Evolutionary conservation across 108 stramenopile genomes (phyloP), one percentile per base, ranked within the genome.

Genomic region (Aurantiochytrium sp.): DNA sequence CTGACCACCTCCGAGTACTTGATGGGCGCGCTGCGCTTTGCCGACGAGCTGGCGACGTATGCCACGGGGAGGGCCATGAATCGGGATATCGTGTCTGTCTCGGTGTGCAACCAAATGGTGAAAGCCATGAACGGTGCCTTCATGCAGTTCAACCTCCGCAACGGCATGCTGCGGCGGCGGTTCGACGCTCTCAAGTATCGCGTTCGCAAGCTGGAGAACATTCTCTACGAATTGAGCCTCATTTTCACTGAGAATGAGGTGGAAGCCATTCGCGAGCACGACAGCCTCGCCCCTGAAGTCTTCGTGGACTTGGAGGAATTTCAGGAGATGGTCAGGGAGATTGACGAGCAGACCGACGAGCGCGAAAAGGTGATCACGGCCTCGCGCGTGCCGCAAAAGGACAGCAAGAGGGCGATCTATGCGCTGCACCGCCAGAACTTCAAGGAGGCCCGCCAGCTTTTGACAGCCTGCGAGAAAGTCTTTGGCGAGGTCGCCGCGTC

Each of bases 331-430:
- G 73, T 48, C 6, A 48, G 32, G 73, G 42, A 81, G 39, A 81
- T 81, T 41, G 73, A 81, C 73, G 45, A 81, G 24, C 73, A 95
- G 36, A 96, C 97, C 91, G 91, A 93, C 22, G 68, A 93, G 30
- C 92, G 97, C 4, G 97, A 98, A 88, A 50, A 69, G 30, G 91
- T 98, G 52, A 98, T 97, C 87, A 98, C 97, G 90, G 94, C 90
- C 52, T 94, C 93, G 53, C 90, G 96, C 32, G 96, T 97, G 87
- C 93, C 93, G 24, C 97, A 97, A 91, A 98, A 98, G 93, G 91
- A 92, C 27, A 95, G 95, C 55, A 98, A 98, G 90, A 95, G 96
- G 55, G 92, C 96, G 39, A 97, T 98, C 87, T 98, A 95, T 90
- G 94, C 96, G 4, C 87, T 96, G 45, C 96, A 96, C 90, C 95